These are phyloP conservation scores for Nannizzia gypsea DNA, from an alignment of 2,329 filamentous ascomycete genomes.

Conservation along the genomic window DNA sequence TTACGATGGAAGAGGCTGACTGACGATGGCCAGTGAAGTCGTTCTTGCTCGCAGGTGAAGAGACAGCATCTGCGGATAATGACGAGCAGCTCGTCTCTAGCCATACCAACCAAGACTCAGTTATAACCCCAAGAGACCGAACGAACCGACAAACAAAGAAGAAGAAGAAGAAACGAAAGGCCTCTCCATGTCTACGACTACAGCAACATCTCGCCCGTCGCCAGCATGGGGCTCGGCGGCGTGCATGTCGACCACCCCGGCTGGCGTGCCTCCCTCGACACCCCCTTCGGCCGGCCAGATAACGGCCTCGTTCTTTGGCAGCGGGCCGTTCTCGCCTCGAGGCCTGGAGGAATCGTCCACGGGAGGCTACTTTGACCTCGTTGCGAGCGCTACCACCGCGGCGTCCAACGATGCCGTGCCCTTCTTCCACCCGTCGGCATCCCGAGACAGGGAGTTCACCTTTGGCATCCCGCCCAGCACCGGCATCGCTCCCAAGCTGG, in stretches of 20 bases:
- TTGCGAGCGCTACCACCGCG: constrained; percentile 1
- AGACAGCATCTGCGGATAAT: not conserved
- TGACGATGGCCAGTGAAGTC: not conserved
- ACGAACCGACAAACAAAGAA: not conserved
- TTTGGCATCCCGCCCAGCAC: not conserved
- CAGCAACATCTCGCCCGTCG: constrained; percentile 18
- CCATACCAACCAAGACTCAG: not conserved
- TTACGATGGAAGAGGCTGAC: not conserved
- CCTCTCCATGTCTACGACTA: constrained; percentile 20
- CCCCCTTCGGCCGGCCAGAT: constrained; percentile 46
- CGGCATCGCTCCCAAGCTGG: not conserved
- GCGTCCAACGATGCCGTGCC: not conserved
- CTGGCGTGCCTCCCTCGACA: constrained; percentile 39
- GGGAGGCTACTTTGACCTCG: constrained; percentile 10
- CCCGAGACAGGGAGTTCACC: not conserved
- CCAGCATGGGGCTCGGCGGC: constrained; percentile 16
- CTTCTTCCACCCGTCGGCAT: not conserved
- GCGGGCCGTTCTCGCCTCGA: not conserved
- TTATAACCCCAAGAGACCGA: not conserved
- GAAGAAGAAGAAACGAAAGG: not conserved
- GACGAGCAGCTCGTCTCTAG: not conserved
- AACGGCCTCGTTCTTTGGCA: constrained; percentile 36
- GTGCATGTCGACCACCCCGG: constrained; percentile 35
- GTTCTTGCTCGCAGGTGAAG: not conserved
- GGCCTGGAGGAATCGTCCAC: constrained; percentile 6